Percentiles rank a stretch among this genome's conserved stretches.
Conservation (phyloP, 257 asterid genomes). For the Thymus quinquecostatus region DNA sequence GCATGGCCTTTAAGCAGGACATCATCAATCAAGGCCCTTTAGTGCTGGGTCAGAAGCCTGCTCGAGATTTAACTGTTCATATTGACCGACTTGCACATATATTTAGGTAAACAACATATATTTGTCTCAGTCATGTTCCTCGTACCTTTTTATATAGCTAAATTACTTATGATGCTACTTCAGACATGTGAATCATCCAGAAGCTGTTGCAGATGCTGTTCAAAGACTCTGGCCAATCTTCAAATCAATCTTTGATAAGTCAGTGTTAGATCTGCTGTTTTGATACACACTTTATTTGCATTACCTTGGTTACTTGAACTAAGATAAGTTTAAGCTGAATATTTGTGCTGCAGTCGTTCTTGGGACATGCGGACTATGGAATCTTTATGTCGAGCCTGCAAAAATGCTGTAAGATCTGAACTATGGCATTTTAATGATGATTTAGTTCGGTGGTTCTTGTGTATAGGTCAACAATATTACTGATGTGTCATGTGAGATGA, state of each 20-base stretch:
- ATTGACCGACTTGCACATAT: conserved; percentile 92
- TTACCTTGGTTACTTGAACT: conserved; percentile 21
- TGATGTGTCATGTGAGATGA: conserved; percentile 17
- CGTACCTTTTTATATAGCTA: conserved; percentile 22
- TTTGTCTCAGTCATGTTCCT: conserved; percentile 24
- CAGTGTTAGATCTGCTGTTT: conserved; percentile 42
- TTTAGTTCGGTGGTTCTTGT: conserved; percentile 19
- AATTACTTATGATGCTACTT: conserved; percentile 34
- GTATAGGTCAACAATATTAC: conserved; percentile 4
- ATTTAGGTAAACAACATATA: conserved; percentile 60
- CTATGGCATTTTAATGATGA: conserved; percentile 3
- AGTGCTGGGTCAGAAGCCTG: conserved; percentile 77
- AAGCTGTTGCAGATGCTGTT: conserved; percentile 98
- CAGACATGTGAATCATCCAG: conserved; percentile 95
- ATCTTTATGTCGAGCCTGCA: conserved; percentile 98
- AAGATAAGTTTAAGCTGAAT: conserved; percentile 31
- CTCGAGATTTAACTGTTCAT: conserved; percentile 95
- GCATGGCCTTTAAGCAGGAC: conserved; percentile 64
- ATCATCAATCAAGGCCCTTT: conserved; percentile 82
- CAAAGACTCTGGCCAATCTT: conserved; percentile 96
- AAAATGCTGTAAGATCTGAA: conserved; percentile 82
- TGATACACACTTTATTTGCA: conserved; percentile 21
- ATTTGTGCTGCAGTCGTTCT: conserved; percentile 73
- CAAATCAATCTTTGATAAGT: conserved; percentile 93
- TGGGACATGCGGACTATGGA: conserved; percentile 99